These are phyloP conservation scores for Fusarium siculi DNA, from an alignment of 2,329 filamentous ascomycete genomes.

Conservation along the genomic window DNA sequence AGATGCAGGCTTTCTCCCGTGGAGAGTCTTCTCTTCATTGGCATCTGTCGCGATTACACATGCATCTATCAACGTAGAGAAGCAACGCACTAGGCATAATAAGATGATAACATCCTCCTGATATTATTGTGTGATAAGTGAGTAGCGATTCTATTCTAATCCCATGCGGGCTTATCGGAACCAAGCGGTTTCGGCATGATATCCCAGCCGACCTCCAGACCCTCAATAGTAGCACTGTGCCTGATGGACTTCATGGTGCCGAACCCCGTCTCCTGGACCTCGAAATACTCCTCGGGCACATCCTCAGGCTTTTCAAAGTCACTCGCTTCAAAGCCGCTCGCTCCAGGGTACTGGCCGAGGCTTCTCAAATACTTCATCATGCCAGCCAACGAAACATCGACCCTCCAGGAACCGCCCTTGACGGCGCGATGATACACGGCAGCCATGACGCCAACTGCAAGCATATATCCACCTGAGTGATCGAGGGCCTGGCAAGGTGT, in stretches of 20 bases:
- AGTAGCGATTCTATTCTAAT: neutral
- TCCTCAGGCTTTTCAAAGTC: constrained; percentile 46
- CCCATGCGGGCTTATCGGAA: constrained; percentile 57
- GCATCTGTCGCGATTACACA: neutral
- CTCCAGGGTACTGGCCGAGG: constrained; percentile 60
- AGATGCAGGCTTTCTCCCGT: no score
- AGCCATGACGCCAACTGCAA: constrained; percentile 63
- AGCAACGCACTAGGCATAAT: no score
- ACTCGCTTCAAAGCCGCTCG: constrained; percentile 53
- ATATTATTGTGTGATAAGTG: neutral
- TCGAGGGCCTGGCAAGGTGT: constrained; percentile 67
- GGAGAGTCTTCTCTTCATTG: neutral
- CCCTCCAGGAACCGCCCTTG: constrained; percentile 59
- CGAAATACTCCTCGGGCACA: constrained; percentile 52
- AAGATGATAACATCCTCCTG: no score
- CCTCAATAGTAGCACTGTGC: constrained; percentile 60
- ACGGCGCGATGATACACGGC: constrained; percentile 60
- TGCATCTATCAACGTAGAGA: neutral
- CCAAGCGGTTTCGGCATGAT: constrained; percentile 62
- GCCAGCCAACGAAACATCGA: constrained; percentile 66
- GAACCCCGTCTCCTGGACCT: constrained; percentile 57
- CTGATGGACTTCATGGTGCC: constrained; percentile 59
- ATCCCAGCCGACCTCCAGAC: constrained; percentile 59
- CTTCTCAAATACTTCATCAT: constrained; percentile 66
- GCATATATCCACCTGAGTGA: constrained; percentile 64